These are phyloP conservation scores for Arthonia radiata DNA, from an alignment of 495 filamentous ascomycete genomes.

Conservation along the genomic window DNA sequence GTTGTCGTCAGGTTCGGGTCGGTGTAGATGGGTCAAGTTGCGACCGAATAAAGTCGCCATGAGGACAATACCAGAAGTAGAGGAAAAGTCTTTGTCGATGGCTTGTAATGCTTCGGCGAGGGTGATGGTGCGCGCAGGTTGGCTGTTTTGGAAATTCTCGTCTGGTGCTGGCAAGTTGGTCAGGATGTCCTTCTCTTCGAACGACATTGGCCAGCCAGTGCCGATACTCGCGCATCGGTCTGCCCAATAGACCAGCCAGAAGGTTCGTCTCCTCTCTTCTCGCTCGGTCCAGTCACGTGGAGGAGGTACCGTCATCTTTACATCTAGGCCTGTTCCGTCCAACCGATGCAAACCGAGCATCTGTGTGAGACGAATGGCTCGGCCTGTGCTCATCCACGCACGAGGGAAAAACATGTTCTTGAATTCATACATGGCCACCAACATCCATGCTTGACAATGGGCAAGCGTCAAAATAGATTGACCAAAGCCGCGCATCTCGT, in stretches of 20 bases:
- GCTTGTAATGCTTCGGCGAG: slow-evolving; percentile 50
- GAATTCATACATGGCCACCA: slow-evolving; percentile 73
- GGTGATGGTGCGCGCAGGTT: slow-evolving; percentile 39
- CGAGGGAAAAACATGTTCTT: slow-evolving; percentile 95
- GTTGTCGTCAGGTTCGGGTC: slow-evolving; percentile 55
- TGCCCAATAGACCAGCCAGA: slow-evolving; percentile 78
- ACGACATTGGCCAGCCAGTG: slow-evolving; percentile 86
- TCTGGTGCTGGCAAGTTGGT: slow-evolving; percentile 69
- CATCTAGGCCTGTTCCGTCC: slow-evolving; percentile 66
- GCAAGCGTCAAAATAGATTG: slow-evolving; percentile 63
- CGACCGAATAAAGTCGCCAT: slow-evolving; percentile 77
- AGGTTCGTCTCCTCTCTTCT: slow-evolving; percentile 76
- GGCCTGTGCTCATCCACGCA: slow-evolving; percentile 80
- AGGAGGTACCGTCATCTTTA: slow-evolving; percentile 71
- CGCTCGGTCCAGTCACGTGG: slow-evolving; percentile 80
- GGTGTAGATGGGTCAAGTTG: slow-evolving; percentile 86
- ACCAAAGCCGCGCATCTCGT: slow-evolving; percentile 83
- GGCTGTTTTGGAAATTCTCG: slow-evolving; percentile 65
- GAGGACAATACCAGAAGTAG: slow-evolving; percentile 60
- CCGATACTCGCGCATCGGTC: slow-evolving; percentile 93
- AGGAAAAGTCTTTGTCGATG: slow-evolving; percentile 43
- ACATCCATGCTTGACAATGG: slow-evolving; percentile 57
- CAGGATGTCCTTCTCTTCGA: slow-evolving; percentile 80
- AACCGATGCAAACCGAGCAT: slow-evolving; percentile 89
- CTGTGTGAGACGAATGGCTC: slow-evolving; percentile 46